Base-by-base conservation (phyloP, 1,284 basidiomycete genomes). In the Ceratobasidium sp. region DNA sequence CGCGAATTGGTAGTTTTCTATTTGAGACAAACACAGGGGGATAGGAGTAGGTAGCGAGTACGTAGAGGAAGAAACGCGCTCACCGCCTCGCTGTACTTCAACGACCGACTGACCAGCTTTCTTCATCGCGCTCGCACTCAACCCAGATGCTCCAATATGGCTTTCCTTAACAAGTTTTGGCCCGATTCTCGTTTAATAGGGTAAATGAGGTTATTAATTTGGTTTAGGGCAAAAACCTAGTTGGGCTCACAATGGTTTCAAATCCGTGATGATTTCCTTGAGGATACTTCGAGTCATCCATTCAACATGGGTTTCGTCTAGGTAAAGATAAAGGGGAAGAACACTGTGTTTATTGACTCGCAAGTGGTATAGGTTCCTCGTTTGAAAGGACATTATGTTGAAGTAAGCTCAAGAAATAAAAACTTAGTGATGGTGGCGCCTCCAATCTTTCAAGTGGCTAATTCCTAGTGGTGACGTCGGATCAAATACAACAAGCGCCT, bases 261-360 rank as follows among this genome's bases (percentile, higher is more conserved):
- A 44, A 45, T 78, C 78, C 19, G 47, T 65, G 22, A 78, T 63
- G 54, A 78, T 77, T 22, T 64, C 54, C 41, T 76, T 74, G 44
- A 78, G 33, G 24, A 76, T 76, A 41, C 57, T 50, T 19, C 77
- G 74, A 29, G 60, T 72, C 78, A 78, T 78, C 78, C 78, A 78
- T 33, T 75, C 69, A 1, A 64, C 74, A 60, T 78, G 77, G 29
- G 56, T 74, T 29, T 78, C 78, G 36, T 78, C 78, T 2, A 78
- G 74, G 50, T 78, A 77, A n/a, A 78, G 75, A 53, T 77, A 78
- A 15, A 77, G 33, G n/a, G 78, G 78, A 24, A 78, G 47, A 17
- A 78, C 72, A 17, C 71, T 77, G 31, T 78, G 71, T 22, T 73
- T 51, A 41, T 74, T 75, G 19, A 78, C 74, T 45, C 78, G 75